A percentile compares a stretch with the other conserved stretches of the same genome.
These are phyloP conservation scores for Chenopodium suecicum DNA, from an alignment of 148 eudicot species.

Conservation along the genomic window DNA sequence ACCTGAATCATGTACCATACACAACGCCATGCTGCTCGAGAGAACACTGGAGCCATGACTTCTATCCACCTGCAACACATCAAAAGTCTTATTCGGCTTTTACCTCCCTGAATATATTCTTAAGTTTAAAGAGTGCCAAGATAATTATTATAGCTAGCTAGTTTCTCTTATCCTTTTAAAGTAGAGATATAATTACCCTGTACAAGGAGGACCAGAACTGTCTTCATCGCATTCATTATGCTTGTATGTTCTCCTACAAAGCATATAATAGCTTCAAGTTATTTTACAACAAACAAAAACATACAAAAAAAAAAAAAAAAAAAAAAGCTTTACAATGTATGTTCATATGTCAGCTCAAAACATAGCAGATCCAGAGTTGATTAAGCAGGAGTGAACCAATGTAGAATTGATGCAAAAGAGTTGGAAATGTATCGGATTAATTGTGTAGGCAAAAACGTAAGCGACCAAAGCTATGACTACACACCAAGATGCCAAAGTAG, in stretches of 20 bases:
- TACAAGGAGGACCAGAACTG: slow-evolving; percentile 85
- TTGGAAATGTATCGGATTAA: background rate
- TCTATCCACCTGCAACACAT: slow-evolving; percentile 83
- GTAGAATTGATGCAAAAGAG: background rate
- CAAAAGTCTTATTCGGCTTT: background rate
- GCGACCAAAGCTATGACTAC: background rate
- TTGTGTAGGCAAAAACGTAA: background rate
- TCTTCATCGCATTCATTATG: slow-evolving; percentile 57
- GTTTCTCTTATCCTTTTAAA: background rate
- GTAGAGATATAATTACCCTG: slow-evolving; percentile 52
- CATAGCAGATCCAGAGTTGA: background rate
- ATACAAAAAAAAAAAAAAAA: background rate
- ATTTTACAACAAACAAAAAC: background rate
- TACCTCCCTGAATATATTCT: background rate
- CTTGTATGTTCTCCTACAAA: slow-evolving; percentile 74
- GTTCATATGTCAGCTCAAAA: background rate
- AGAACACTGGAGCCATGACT: slow-evolving; percentile 98
- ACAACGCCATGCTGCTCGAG: slow-evolving; percentile 90
- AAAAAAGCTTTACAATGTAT: background rate
- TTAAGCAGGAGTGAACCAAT: background rate
- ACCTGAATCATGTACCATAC: slow-evolving; percentile 97
- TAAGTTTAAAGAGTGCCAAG: background rate
- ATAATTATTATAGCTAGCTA: background rate
- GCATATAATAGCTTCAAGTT: slow-evolving; percentile 1
- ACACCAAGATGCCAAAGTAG: background rate